Percentiles rank a stretch among this genome's conserved stretches.
Conservation (phyloP, 2,329 filamentous ascomycete species). For the Fusarium lyarnte region DNA sequence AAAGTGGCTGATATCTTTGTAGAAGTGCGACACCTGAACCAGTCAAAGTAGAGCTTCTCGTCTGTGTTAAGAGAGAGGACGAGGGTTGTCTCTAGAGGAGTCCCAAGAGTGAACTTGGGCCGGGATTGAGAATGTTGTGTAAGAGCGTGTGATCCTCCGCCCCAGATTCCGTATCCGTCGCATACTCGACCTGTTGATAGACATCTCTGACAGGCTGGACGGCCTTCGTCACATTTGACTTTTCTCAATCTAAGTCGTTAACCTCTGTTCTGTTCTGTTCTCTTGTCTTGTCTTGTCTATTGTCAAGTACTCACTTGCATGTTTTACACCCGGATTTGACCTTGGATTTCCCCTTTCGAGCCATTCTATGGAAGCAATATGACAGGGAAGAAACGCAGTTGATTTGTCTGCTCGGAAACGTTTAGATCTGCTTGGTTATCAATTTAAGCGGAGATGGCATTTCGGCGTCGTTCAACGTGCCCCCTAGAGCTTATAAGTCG, state of each 20-base stretch:
- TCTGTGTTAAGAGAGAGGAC: not conserved
- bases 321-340: constrained; percentile 35
- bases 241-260: constrained; percentile 20
- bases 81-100: constrained; percentile 2
- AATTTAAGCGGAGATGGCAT: not conserved
- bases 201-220: constrained; percentile 30
- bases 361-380: not conserved
- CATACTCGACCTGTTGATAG: constrained; percentile 30
- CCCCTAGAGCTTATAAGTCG: constrained; percentile 17
- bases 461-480: not conserved
- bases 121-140: not conserved
- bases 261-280: not conserved
- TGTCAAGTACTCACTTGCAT: constrained; percentile 30
- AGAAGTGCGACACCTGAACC: constrained; percentile 50
- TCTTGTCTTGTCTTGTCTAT: not conserved
- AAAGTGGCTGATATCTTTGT: constrained; percentile 51
- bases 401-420: constrained; percentile 38
- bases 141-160: constrained; percentile 21
- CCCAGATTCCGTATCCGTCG: constrained; percentile 37
- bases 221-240: constrained; percentile 33
- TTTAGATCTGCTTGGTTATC: constrained; percentile 25
- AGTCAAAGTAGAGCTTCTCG: constrained; percentile 35
- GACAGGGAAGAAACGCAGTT: not conserved
- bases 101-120: not conserved
- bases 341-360: constrained; percentile 26